Conservation (phyloP, 108 stramenopile genomes). For the Fragilariopsis cylindrus region DNA sequence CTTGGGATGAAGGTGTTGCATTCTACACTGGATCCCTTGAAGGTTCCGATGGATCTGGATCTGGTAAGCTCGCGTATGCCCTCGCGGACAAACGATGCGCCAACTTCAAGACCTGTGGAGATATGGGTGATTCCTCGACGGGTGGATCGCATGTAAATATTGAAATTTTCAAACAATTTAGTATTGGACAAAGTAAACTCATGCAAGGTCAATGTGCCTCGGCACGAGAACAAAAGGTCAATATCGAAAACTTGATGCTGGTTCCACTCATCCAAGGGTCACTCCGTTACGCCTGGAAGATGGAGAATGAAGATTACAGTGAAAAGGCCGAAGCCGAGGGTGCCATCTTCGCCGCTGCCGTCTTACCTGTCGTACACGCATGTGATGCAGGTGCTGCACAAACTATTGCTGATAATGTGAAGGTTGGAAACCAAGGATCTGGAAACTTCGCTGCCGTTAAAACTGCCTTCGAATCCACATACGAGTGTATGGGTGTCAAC, state of each 20-base stretch:
- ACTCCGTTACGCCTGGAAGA: constrained; percentile 51
- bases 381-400: constrained; percentile 47
- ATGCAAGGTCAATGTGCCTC: constrained; percentile 45
- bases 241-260: constrained; percentile 58
- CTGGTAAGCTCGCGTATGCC: constrained; percentile 58
- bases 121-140: constrained; percentile 27
- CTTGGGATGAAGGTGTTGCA: constrained; percentile 61
- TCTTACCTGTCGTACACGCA: constrained; percentile 57
- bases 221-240: constrained; percentile 44
- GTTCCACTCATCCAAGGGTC: constrained; percentile 73
- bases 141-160: constrained; percentile 57
- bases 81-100: constrained; percentile 64
- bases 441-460: constrained; percentile 51
- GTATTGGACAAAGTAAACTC: constrained; percentile 44
- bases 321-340: constrained; percentile 67
- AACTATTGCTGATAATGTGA: constrained; percentile 56
- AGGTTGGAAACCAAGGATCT: constrained; percentile 15
- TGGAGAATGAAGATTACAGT: constrained; percentile 26
- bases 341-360: constrained; percentile 64
- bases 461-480: constrained; percentile 63
- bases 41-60: constrained; percentile 48
- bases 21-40: constrained; percentile 62
- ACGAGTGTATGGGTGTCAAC: constrained; percentile 52
- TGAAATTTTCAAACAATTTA: constrained; percentile 51
- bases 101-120: constrained; percentile 61